These are phyloP conservation scores for Flaveria floridana DNA, from an alignment of 140 eudicot species.

Conservation along the genomic window DNA sequence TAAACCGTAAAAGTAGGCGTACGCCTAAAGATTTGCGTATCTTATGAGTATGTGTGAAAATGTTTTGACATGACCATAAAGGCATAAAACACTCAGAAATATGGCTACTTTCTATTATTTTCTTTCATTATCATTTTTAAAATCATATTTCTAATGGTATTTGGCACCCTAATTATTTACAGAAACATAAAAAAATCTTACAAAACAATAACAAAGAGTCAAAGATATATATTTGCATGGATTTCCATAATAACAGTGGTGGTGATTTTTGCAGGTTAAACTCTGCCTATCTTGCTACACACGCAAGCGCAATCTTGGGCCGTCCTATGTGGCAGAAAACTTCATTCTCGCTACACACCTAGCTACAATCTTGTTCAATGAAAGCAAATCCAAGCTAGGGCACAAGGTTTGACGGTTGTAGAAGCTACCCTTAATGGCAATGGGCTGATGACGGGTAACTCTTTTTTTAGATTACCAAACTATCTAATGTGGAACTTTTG, in stretches of 20 bases:
- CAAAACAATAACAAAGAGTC: neutral
- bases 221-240: neutral
- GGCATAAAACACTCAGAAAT: neutral
- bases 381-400: slow-evolving; percentile 15
- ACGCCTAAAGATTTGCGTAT: neutral
- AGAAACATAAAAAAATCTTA: neutral
- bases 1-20: neutral
- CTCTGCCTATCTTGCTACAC: slow-evolving; percentile 83
- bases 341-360: slow-evolving; percentile 49
- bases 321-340: slow-evolving; percentile 88
- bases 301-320: slow-evolving; percentile 88
- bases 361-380: slow-evolving; percentile 10
- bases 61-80: neutral
- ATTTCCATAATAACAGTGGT: neutral
- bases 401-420: slow-evolving; percentile 14
- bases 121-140: neutral
- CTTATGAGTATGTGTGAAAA: neutral
- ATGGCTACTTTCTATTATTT: neutral
- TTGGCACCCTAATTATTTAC: neutral
- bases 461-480: neutral
- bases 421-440: slow-evolving; percentile 1
- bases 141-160: neutral
- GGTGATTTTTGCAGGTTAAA: slow-evolving; percentile 53
- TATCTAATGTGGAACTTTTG: neutral
- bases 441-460: neutral